Conservation (phyloP, 495 filamentous ascomycete genomes). For the Tuber borchii region DNA sequence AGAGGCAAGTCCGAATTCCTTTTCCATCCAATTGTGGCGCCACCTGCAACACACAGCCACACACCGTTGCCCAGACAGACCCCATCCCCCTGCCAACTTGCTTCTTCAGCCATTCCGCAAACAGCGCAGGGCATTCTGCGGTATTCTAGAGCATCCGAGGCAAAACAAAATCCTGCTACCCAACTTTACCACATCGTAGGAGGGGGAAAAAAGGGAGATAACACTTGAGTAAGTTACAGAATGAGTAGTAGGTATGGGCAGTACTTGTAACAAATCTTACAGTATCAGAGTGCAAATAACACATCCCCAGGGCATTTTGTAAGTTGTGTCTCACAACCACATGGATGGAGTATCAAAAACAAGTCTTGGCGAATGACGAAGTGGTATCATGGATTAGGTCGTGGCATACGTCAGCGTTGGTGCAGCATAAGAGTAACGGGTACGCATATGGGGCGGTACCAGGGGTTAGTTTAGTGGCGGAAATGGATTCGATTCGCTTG, state of each 20-base stretch:
- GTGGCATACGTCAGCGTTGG: slow-evolving; percentile 1
- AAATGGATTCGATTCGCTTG: slow-evolving; percentile 1
- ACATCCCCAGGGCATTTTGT: too few relatives aligned
- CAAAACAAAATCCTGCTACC: neutral
- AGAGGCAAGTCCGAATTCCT: too few relatives aligned
- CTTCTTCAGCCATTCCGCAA: neutral
- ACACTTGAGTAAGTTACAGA: neutral
- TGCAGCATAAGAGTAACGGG: neutral
- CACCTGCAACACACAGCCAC: neutral
- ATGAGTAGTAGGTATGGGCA: neutral
- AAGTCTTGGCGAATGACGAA: neutral
- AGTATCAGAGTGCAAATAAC: too few relatives aligned
- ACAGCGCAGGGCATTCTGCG: neutral
- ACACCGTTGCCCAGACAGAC: neutral
- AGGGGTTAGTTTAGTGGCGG: neutral
- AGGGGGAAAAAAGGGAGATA: neutral
- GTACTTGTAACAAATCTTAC: too few relatives aligned
- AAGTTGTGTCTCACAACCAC: neutral
- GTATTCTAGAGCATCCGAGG: neutral
- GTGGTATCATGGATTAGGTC: neutral
- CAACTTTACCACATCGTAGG: neutral
- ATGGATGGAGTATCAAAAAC: neutral
- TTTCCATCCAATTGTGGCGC: neutral
- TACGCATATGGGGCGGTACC: neutral
- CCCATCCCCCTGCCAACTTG: neutral